Evolutionary conservation across 1,139 yeast genomes (phyloP), one percentile per base, ranked within the genome.

Genomic region (Zygotorulaspora mrakii): DNA sequence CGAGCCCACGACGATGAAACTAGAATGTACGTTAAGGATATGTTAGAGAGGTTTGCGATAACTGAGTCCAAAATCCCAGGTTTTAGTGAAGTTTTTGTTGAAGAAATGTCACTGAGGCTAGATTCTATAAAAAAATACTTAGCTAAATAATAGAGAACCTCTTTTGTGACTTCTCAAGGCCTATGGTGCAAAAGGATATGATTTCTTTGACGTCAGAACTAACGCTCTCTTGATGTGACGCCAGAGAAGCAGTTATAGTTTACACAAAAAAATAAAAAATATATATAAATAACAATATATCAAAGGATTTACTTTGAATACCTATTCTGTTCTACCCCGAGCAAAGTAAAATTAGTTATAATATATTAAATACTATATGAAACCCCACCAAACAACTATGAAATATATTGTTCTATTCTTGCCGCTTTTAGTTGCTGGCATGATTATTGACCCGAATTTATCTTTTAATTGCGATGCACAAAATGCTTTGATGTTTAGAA

Each of bases 51-150:
- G n/a, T 61, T 77, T 36, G 49, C 56, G 2, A 56, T 54, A n/a
- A 69, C 69, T 40, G 88, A 82, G 53, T 48, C 55, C 28, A 59
- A 63, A n/a, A 76, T 74, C 43, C 81, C 84, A 0, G 89, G 89
- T 0, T 64, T 82, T 24, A 64, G 77, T 41, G 80, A 77, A 44
- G 83, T 83, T 0, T 67, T 81, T n/a, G 65, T 79, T 23, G 85
- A 80, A 58, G 87, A 81, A 53, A 58, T 74, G 16, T 66, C 68
- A 60, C 42, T 62, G 32, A 54, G 69, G 31, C 59, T 67, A 57
- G 56, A 50, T 18, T 43, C 49, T 23, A 52, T 55, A 25, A 47
- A 50, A 31, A 40, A 48, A 13, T 54, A 45, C 46, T 39, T 50
- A 33, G 31, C 40, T 31, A 44, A 40, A 35, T 45, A 47, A 33